Evolutionary conservation across 2,329 filamentous ascomycete species (phyloP).

Genomic region (Curvularia verruculosa): DNA sequence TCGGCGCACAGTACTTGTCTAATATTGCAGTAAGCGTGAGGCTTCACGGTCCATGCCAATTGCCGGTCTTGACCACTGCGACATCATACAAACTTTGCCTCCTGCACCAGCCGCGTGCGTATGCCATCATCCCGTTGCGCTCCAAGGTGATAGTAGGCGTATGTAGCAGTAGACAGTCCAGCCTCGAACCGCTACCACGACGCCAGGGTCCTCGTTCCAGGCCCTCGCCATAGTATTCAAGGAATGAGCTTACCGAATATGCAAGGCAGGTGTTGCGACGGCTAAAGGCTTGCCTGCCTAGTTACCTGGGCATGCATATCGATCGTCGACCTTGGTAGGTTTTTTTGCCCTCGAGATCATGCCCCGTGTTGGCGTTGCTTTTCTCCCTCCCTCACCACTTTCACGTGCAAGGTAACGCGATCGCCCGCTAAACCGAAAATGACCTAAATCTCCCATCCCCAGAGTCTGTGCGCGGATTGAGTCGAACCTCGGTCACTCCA

Average conservation of each 20-base stretch:
- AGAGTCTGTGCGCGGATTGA: constrained; percentile 26
- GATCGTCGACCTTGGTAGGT: background rate
- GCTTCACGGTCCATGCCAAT: background rate
- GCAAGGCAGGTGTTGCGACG: background rate
- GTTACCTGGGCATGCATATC: background rate
- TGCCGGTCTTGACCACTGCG: background rate
- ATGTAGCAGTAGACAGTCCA: background rate
- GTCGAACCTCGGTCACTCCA: constrained; percentile 38
- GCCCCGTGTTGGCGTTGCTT: background rate
- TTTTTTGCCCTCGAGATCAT: background rate
- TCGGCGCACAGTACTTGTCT: constrained; percentile 6
- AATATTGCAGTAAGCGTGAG: constrained; percentile 1
- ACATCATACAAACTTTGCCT: constrained; percentile 6
- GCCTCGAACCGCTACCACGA: background rate
- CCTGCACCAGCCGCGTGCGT: background rate
- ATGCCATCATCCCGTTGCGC: background rate
- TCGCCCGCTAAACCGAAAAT: constrained; percentile 25
- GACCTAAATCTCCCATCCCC: constrained; percentile 22
- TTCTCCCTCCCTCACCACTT: constrained; percentile 12
- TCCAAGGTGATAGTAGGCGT: background rate
- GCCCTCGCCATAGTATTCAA: background rate
- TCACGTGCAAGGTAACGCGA: constrained; percentile 27
- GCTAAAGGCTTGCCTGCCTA: background rate
- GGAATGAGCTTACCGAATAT: background rate
- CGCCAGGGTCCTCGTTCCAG: background rate